Conservation (phyloP, 1,284 basidiomycete genomes). For the Cerrena zonata region DNA sequence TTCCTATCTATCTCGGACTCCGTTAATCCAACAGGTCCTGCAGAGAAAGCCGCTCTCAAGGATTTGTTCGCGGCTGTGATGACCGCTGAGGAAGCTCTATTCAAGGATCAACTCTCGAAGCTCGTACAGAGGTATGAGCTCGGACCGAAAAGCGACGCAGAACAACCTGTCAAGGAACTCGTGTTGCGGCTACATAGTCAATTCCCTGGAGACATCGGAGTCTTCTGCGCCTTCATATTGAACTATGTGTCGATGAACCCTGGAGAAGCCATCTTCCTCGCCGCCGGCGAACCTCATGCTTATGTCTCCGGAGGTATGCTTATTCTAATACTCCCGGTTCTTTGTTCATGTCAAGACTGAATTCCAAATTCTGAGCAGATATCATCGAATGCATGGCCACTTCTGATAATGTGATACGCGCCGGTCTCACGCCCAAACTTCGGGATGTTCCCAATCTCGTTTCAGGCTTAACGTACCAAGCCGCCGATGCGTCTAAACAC, state of each 20-base stretch:
- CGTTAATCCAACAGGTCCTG: constrained; percentile 36
- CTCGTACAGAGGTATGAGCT: constrained; percentile 62
- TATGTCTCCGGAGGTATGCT: constrained; percentile 81
- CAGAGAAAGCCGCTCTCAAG: constrained; percentile 60
- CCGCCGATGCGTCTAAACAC: constrained; percentile 66
- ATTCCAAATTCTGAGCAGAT: constrained; percentile 44
- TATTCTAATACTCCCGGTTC: not conserved
- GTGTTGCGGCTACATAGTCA: constrained; percentile 72
- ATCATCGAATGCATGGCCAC: constrained; percentile 98
- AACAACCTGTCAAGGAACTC: constrained; percentile 55
- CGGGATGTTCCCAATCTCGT: constrained; percentile 90
- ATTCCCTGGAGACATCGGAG: constrained; percentile 90
- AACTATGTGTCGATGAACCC: constrained; percentile 79
- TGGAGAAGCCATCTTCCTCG: constrained; percentile 90
- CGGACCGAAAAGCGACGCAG: constrained; percentile 35
- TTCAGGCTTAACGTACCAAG: constrained; percentile 80
- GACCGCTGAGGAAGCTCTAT: constrained; percentile 54
- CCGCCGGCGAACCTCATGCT: constrained; percentile 95
- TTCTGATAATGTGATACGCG: constrained; percentile 97
- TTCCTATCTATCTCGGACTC: constrained; percentile 46
- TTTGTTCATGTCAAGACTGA: not conserved
- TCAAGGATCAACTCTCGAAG: constrained; percentile 51
- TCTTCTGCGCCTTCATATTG: constrained; percentile 88
- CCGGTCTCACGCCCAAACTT: constrained; percentile 93
- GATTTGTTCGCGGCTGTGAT: constrained; percentile 80